Percentiles rank a stretch among this genome's conserved stretches.
phyloP scores from a whole-genome alignment of 192 early-diverging fungal species.

The Podila horticola region DNA sequence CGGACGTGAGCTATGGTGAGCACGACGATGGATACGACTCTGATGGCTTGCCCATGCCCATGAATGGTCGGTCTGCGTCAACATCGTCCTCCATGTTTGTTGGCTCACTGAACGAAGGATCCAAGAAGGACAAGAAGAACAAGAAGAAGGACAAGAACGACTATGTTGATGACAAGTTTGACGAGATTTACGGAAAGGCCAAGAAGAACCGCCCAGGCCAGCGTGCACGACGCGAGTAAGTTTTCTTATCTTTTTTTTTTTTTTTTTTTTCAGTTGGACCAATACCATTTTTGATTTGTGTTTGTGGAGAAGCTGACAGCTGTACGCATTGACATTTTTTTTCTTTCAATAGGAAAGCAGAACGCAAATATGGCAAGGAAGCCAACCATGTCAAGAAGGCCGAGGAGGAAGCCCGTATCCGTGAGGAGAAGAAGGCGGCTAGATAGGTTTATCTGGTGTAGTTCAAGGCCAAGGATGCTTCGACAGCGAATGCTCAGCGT shows the following conservation, averaged over 20 bases:
- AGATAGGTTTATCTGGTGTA: conserved; percentile 25
- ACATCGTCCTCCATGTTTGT: conserved; percentile 40
- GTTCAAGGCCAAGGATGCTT: conserved; percentile 36
- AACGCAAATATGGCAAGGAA: conserved; percentile 62
- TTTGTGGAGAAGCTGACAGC: conserved; percentile 5
- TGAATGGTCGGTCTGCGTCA: conserved; percentile 13
- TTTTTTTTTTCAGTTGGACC: not conserved
- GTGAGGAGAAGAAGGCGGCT: conserved; percentile 45
- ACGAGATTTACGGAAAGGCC: conserved; percentile 58
- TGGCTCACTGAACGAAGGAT: conserved; percentile 33
- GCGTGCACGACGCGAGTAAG: conserved; percentile 59
- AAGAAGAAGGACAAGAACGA: conserved; percentile 50
- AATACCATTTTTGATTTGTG: not conserved
- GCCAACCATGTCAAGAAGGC: conserved; percentile 66
- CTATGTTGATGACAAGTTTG: conserved; percentile 57
- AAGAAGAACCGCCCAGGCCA: conserved; percentile 69
- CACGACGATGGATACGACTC: conserved; percentile 49
- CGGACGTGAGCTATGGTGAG: conserved; percentile 28
- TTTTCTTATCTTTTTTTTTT: not conserved
- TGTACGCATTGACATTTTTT: not conserved
- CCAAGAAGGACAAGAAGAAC: conserved; percentile 40
- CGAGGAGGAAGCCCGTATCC: conserved; percentile 50
- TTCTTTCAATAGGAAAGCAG: conserved; percentile 40
- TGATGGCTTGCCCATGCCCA: conserved; percentile 40
- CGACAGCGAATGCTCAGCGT: conserved; percentile 34